These are phyloP conservation scores for Setomelanomma holmii DNA, from an alignment of 2,329 filamentous ascomycete genomes.

Conservation along the genomic window DNA sequence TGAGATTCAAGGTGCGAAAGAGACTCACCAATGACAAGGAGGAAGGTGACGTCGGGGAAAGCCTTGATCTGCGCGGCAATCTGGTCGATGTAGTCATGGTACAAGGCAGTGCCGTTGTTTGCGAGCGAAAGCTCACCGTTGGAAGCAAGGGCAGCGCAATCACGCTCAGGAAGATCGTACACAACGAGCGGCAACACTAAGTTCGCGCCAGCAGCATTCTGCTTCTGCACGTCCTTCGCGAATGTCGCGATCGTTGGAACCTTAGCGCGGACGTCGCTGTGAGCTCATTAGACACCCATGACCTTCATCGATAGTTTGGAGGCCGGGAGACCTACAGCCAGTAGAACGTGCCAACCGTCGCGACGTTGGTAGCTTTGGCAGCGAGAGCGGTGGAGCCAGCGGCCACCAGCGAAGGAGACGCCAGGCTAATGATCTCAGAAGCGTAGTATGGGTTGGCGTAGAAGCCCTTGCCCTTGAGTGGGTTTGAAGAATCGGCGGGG, in stretches of 20 bases:
- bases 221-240: constrained; percentile 46
- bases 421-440: constrained; percentile 59
- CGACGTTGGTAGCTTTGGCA: constrained; percentile 55
- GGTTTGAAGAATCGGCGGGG: constrained; percentile 55
- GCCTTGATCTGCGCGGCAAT: constrained; percentile 60
- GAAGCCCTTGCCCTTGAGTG: constrained; percentile 56
- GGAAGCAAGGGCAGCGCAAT: constrained; percentile 69
- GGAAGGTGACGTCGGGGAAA: constrained; percentile 59
- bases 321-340: constrained; percentile 47
- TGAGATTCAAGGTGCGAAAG: too few relatives aligned
- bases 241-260: constrained; percentile 56
- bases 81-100: constrained; percentile 59
- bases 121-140: constrained; percentile 67
- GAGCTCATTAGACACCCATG: not conserved
- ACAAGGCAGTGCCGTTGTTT: constrained; percentile 57
- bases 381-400: constrained; percentile 55
- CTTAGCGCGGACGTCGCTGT: constrained; percentile 54
- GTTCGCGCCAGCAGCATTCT: constrained; percentile 55
- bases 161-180: constrained; percentile 68
- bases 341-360: constrained; percentile 58
- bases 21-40: constrained; percentile 56
- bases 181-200: constrained; percentile 62
- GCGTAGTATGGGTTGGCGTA: constrained; percentile 61
- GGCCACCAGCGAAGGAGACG: constrained; percentile 63
- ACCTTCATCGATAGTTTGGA: not conserved